Evolutionary conservation across 192 early-diverging fungal species (phyloP).

Genomic region (Backusella morwellensis): DNA sequence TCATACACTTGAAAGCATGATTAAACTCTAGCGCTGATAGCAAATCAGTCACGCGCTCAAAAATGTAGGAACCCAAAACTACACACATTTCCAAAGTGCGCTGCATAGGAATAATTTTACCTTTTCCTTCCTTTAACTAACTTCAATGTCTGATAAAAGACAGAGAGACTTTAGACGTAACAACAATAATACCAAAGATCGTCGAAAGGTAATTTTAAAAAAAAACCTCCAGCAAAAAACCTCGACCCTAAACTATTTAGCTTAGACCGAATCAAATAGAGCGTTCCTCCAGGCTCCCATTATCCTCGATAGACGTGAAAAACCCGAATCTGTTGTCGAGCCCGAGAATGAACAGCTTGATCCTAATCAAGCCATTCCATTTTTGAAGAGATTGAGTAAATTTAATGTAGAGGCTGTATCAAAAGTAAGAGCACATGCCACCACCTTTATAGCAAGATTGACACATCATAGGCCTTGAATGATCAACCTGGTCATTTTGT

Average conservation of each 20-base stretch:
- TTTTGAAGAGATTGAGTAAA: background rate
- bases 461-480: slow-evolving; percentile 35
- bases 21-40: no score
- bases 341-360: background rate
- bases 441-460: no score
- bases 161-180: background rate
- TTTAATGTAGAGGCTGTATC: slow-evolving; percentile 20
- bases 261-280: background rate
- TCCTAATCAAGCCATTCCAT: slow-evolving; percentile 8
- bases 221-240: background rate
- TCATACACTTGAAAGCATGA: no score
- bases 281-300: slow-evolving; percentile 24
- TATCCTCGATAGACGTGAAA: slow-evolving; percentile 25
- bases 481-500: slow-evolving; percentile 70
- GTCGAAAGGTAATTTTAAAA: slow-evolving; percentile 6
- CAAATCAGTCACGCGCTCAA: no score
- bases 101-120: no score
- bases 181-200: background rate
- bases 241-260: background rate
- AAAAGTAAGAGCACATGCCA: background rate
- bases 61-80: no score
- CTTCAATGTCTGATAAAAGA: background rate
- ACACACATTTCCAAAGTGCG: no score
- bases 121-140: background rate
- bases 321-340: background rate